Conservation (phyloP, 495 filamentous ascomycete species). For the Aspergillus ellipticus region DNA sequence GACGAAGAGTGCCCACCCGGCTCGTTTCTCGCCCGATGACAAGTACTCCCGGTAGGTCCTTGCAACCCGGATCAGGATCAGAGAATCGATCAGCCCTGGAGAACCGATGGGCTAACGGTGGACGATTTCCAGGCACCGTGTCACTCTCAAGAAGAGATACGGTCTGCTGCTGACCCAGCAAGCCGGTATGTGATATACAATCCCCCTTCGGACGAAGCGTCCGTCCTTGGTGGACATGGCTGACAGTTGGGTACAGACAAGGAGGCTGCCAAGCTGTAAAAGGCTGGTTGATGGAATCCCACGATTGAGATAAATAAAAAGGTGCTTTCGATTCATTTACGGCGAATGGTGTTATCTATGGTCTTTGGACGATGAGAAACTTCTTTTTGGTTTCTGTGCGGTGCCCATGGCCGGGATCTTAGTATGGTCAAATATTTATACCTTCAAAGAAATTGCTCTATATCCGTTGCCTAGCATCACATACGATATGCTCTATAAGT, state of each 20-base stretch:
- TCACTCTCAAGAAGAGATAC: conserved; percentile 90
- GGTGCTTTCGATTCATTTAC: conserved; percentile 28
- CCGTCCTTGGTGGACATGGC: neutral
- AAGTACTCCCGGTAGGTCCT: conserved; percentile 76
- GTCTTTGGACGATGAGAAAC: conserved; percentile 28
- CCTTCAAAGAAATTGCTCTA: conserved; percentile 4
- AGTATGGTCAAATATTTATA: conserved; percentile 6
- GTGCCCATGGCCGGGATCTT: neutral
- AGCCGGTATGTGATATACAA: conserved; percentile 36
- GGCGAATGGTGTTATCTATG: conserved; percentile 48
- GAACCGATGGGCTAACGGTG: neutral
- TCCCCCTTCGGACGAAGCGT: neutral
- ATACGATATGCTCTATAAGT: conserved; percentile 18
- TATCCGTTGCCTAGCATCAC: conserved; percentile 15
- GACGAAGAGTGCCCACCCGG: conserved; percentile 94
- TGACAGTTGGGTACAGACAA: conserved; percentile 24
- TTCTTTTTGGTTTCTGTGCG: conserved; percentile 16
- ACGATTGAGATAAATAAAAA: conserved; percentile 29
- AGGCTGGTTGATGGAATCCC: conserved; percentile 8
- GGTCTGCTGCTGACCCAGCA: conserved; percentile 82
- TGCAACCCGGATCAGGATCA: neutral
- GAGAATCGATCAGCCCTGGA: too few species aligned
- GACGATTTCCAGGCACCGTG: conserved; percentile 61
- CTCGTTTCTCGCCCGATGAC: conserved; percentile 95
- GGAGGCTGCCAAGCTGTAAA: conserved; percentile 29